Conservation (phyloP, 177 flowering plant species). For the Vitis hybrid region DNA sequence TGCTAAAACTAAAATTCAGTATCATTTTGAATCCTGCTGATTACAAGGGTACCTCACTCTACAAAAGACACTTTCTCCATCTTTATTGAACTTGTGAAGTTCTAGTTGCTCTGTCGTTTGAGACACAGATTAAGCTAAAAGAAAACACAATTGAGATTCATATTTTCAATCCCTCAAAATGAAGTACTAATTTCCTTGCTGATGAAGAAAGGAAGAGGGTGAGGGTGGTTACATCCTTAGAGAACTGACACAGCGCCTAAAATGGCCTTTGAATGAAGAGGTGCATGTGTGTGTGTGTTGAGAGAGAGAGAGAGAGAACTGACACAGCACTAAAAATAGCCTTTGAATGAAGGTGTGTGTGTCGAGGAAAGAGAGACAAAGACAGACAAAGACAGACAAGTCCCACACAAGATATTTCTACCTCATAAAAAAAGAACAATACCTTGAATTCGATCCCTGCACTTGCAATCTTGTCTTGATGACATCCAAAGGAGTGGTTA, state of each 20-base stretch:
- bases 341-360: background rate
- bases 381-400: background rate
- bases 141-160: too few species aligned
- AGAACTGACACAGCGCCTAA: background rate
- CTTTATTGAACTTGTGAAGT: too few species aligned
- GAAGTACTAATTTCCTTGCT: background rate
- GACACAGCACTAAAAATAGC: background rate
- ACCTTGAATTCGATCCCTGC: constrained; percentile 78
- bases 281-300: background rate
- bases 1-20: too few species aligned
- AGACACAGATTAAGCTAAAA: too few species aligned
- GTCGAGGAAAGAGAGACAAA: background rate
- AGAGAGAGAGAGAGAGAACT: background rate
- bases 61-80: too few species aligned
- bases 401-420: too few species aligned
- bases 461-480: constrained; percentile 93
- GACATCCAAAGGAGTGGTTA: constrained; percentile 92
- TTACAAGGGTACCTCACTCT: too few species aligned
- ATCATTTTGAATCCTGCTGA: too few species aligned
- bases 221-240: background rate
- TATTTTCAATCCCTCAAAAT: background rate
- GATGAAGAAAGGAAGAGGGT: background rate
- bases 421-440: constrained; percentile 5
- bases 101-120: too few species aligned
- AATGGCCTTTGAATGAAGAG: background rate